Conservation (phyloP, 164 flowering plant species). For the Chloranthus sessilifolius region DNA sequence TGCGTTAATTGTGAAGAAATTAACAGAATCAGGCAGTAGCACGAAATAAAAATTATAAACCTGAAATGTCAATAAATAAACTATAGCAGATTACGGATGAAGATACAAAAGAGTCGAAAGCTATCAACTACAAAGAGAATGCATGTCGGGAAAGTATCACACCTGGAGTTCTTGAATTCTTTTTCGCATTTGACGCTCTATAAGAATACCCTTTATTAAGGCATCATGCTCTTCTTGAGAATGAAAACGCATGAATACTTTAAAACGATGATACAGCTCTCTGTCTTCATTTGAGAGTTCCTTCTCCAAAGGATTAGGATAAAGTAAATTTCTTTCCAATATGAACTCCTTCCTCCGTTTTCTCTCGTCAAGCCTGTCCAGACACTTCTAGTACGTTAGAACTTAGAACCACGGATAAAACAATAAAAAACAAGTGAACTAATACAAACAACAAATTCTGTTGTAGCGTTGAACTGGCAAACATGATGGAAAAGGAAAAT, state of each 20-base stretch:
- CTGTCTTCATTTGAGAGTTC: conserved; percentile 65
- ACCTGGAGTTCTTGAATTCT: conserved; percentile 90
- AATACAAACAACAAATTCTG: neutral
- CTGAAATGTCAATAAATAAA: too few species aligned
- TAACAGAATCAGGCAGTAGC: too few species aligned
- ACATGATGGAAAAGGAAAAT: neutral
- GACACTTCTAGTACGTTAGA: too few species aligned
- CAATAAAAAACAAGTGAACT: neutral
- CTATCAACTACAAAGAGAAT: too few species aligned
- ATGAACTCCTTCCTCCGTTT: conserved; percentile 89
- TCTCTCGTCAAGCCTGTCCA: conserved; percentile 95
- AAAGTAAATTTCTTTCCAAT: conserved; percentile 73
- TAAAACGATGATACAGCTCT: conserved; percentile 55
- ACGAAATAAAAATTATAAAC: too few species aligned
- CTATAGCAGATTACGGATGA: too few species aligned
- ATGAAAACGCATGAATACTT: conserved; percentile 84
- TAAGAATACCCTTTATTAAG: conserved; percentile 54
- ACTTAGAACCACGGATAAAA: too few species aligned
- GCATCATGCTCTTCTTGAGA: conserved; percentile 75
- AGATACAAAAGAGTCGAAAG: too few species aligned
- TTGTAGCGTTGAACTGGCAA: neutral
- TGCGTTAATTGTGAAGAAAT: too few species aligned
- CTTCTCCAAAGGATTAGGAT: conserved; percentile 69
- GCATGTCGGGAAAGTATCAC: conserved; percentile 1
- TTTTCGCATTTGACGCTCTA: conserved; percentile 60